Base-by-base conservation (phyloP, 169 alveolate species). In the Plasmodium cynomolgi region DNA sequence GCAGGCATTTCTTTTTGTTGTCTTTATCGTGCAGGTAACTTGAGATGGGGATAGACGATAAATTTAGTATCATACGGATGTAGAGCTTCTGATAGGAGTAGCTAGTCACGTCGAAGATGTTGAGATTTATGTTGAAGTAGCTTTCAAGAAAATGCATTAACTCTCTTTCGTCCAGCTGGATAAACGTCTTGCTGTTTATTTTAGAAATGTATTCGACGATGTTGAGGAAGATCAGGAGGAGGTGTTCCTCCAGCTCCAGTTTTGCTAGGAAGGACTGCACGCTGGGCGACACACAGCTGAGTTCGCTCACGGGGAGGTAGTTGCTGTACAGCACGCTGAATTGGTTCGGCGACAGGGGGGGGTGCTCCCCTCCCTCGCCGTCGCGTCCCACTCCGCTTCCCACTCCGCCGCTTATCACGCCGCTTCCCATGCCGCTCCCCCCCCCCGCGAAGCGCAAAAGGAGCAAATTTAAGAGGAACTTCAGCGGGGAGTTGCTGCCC, bases 1-100 rank as follows among this genome's bases (percentile, higher is more conserved):
- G 80, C 44, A 91, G 20, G 58, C 91, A 81, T 71, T 73, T 81
- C 44, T 47, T 6, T 72, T 91, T 71, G 33, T 91, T 91, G n/a
- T 91, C 91, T 41, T 82, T 91, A 6, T 91, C 75, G 37, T 91
- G 84, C 62, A 91, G 39, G 17, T 91, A 91, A 33, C 68, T 91
- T 2, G 92, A 71, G 26, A 91, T 73, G 34, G 95, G 95, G 7
- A 72, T 73, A 2, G 39, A 6, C 1, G 95, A 91, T 37, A 91
- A 17, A 3, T 41, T 91, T 37, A 91, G 9, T 54, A 91, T 82
- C 84, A 91, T 91, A 2, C 58, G 31, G 11, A 82, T 44, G 58
- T 91, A 91, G 23, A 68, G 3, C 1, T 81, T 81, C 68, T 91
- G 92, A 91, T 81, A 72, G 0, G 15, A n/a, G 41, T 91, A 91